phyloP scores from a whole-genome alignment of 768 basidiomycete genomes.

The Suillus spraguei region DNA sequence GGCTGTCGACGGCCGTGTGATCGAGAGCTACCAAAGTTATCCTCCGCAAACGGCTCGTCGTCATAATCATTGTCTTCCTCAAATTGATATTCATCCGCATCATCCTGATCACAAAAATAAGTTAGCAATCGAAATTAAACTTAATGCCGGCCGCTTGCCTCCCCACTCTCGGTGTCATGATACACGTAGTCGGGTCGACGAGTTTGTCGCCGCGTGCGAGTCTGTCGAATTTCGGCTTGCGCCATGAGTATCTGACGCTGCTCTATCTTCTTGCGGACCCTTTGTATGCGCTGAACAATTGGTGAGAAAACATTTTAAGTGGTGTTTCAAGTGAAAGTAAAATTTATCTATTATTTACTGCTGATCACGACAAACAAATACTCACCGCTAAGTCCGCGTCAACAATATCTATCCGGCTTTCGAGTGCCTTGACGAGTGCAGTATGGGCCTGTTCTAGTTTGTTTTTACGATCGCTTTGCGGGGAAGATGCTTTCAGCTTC shows the following conservation, averaged over 20 bases:
- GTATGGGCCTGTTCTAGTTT: slow-evolving; percentile 66
- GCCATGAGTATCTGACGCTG: slow-evolving; percentile 64
- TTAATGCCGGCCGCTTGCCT: slow-evolving; percentile 31
- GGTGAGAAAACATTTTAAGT: slow-evolving; percentile 25
- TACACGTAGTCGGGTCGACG: slow-evolving; percentile 84
- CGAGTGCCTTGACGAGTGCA: slow-evolving; percentile 60
- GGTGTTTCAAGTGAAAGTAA: slow-evolving; percentile 17
- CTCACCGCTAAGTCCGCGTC: slow-evolving; percentile 74
- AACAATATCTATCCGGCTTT: slow-evolving; percentile 64
- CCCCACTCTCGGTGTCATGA: slow-evolving; percentile 67
- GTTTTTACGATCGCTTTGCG: slow-evolving; percentile 51
- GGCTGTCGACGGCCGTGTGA: slow-evolving; percentile 42
- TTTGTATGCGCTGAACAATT: slow-evolving; percentile 64
- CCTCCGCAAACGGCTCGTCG: slow-evolving; percentile 52
- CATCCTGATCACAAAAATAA: slow-evolving; percentile 42
- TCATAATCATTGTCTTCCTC: slow-evolving; percentile 71
- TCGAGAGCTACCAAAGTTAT: slow-evolving; percentile 39
- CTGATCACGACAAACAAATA: slow-evolving; percentile 25
- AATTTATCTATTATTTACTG: slow-evolving; percentile 17
- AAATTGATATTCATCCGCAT: slow-evolving; percentile 66
- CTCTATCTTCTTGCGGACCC: slow-evolving; percentile 68
- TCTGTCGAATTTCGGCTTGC: slow-evolving; percentile 78
- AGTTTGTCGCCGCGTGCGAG: slow-evolving; percentile 73
- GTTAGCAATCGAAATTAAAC: slow-evolving; percentile 27
- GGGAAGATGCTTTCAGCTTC: slow-evolving; percentile 52